Evolutionary conservation across 75 land plant species (phyloP), one percentile per base, ranked within the genome.

Genomic region (Gnetum montanum): DNA sequence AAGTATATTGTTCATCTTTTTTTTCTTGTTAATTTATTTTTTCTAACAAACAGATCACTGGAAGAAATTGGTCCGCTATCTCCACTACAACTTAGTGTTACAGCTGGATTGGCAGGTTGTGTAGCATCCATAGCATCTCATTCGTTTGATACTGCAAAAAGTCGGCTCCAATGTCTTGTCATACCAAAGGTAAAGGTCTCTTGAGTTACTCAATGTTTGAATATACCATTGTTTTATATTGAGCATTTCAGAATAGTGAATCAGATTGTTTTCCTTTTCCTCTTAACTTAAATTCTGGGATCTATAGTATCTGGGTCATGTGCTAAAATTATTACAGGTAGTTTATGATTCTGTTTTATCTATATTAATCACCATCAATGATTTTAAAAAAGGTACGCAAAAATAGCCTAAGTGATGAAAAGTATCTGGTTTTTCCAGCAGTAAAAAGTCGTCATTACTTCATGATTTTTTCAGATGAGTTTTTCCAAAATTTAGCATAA

Each of bases 181-280:
- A 19, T 75, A 15, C 88, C 93, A 15, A 80, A 86, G 91, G 91
- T 79, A 77, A n/a, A n/a, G n/a, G n/a, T n/a, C n/a, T 62, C 43
- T 69, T 43, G 10, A 45, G 3, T 45, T 45, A 2, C 23, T 25
- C 7, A 8, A 8, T 45, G 47, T 22, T 45, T 22, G 24, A 25
- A 48, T 48, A 0, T 48, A 12, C 27, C 15, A 25, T 26, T 8
- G 13, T 12, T 20, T 48, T 10, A 48, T 29, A 26, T n/a, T 26
- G 24, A 29, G 50, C 24, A 10, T 15, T 48, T 25, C 12, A 48
- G 24, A 29, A 48, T 20, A 45, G 1, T 25, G 24, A 11, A 4
- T 25, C 20, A 2, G 27, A 26, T 26, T 25, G 4, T 26, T 22
- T 25, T 26, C 11, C 12, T 22, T 48, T 12, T 26, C 29, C 11